Conservation (phyloP, 164 flowering plant genomes). For the Stephania yunnanensis region DNA sequence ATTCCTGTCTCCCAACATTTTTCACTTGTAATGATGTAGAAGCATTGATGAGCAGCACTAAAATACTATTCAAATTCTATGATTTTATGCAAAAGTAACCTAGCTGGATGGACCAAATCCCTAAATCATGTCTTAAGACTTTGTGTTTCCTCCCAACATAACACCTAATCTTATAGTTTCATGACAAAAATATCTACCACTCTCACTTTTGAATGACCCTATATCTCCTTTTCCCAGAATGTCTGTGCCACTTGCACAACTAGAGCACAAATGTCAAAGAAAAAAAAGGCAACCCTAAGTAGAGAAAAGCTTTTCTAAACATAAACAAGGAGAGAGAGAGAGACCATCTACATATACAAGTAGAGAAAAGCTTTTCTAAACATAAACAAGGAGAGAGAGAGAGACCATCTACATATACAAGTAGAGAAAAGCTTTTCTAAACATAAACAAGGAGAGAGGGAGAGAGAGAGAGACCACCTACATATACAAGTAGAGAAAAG, state of each 20-base stretch:
- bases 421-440: too few relatives aligned
- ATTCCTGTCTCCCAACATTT: not conserved
- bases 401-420: too few relatives aligned
- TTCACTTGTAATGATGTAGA: not conserved
- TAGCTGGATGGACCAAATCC: not conserved
- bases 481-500: not conserved
- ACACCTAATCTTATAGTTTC: not conserved
- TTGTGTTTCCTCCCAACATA: not conserved
- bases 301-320: too few relatives aligned
- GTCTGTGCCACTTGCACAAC: constrained; percentile 1
- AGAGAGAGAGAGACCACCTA: not conserved
- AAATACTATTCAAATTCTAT: not conserved
- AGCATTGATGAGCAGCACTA: not conserved
- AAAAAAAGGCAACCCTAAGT: not conserved
- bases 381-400: too few relatives aligned
- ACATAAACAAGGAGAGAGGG: not conserved
- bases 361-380: too few relatives aligned
- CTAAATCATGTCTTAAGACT: not conserved
- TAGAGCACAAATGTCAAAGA: not conserved
- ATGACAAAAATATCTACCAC: not conserved
- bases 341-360: not conserved
- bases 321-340: not conserved
- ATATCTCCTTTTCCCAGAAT: not conserved
- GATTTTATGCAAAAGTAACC: not conserved
- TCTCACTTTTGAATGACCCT: not conserved